Evolutionary conservation across 164 flowering plant genomes (phyloP).

Genomic region (Magnolia kwangsiensis): DNA sequence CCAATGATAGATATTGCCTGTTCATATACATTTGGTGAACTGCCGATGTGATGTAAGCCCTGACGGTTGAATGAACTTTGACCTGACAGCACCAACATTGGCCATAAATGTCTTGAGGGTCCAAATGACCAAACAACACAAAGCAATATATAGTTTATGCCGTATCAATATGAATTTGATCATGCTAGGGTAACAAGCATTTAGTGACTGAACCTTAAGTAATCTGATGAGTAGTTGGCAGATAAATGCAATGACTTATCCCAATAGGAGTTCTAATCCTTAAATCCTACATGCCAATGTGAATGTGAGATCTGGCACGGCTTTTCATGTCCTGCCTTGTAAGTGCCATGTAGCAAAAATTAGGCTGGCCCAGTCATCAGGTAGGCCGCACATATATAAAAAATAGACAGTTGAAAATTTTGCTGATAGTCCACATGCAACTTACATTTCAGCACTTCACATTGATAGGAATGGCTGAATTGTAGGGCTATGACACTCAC

Average conservation of each 20-base stretch:
- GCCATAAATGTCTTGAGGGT: background rate
- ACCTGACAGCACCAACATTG: constrained; percentile 15
- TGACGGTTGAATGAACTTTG: constrained; percentile 39
- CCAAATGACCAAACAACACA: background rate
- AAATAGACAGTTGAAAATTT: too few species aligned
- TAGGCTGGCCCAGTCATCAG: too few species aligned
- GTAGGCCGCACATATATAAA: too few species aligned
- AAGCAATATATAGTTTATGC: background rate
- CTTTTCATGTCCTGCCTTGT: too few species aligned
- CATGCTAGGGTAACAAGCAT: background rate
- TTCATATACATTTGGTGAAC: constrained; percentile 52
- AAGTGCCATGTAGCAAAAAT: too few species aligned
- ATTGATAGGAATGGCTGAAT: too few species aligned
- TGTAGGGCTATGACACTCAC: background rate
- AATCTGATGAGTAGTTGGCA: background rate
- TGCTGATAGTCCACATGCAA: too few species aligned
- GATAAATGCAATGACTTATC: background rate
- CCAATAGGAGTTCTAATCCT: background rate
- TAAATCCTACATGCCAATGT: too few species aligned
- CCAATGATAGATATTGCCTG: constrained; percentile 66
- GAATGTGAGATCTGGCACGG: too few species aligned
- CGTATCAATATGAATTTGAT: background rate
- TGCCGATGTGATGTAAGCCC: constrained; percentile 59
- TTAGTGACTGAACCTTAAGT: background rate
- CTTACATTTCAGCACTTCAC: too few species aligned